Evolutionary conservation across 140 eudicot species (phyloP).

Genomic region (Stevia rebaudiana): DNA sequence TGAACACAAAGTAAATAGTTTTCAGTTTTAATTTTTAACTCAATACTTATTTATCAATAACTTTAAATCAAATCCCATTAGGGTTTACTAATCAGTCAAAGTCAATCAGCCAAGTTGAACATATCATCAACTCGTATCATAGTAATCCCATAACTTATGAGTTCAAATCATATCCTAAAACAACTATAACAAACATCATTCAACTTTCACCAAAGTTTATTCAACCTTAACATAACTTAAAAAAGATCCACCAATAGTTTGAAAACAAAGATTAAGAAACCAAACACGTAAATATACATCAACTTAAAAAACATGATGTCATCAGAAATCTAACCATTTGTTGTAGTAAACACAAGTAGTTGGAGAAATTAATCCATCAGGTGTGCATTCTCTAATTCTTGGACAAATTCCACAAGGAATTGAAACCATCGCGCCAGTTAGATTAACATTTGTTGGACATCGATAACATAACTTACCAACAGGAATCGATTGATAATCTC

Average conservation of each 20-base stretch:
- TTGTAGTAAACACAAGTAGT: slow-evolving; percentile 58
- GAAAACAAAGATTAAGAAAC: neutral
- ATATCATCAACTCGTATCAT: neutral
- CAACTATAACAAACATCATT: neutral
- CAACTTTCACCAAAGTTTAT: slow-evolving; percentile 7
- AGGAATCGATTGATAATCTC: slow-evolving; percentile 57
- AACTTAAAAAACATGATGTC: neutral
- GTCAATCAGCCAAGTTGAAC: neutral
- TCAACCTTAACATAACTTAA: neutral
- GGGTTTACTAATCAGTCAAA: neutral
- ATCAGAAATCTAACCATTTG: slow-evolving; percentile 61
- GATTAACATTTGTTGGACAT: slow-evolving; percentile 29
- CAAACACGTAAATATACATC: slow-evolving; percentile 17
- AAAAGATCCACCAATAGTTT: neutral
- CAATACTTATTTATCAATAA: no score
- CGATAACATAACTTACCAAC: slow-evolving; percentile 60
- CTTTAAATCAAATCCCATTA: neutral
- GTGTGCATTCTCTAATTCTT: slow-evolving; percentile 59
- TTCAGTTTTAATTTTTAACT: neutral
- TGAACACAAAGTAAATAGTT: neutral
- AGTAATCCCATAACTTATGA: neutral
- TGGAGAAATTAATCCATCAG: slow-evolving; percentile 78
- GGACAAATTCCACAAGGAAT: slow-evolving; percentile 89
- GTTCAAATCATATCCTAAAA: neutral
- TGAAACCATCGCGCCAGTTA: slow-evolving; percentile 53